Conservation (phyloP, 768 basidiomycete species). For the Termitomyces sp. region DNA sequence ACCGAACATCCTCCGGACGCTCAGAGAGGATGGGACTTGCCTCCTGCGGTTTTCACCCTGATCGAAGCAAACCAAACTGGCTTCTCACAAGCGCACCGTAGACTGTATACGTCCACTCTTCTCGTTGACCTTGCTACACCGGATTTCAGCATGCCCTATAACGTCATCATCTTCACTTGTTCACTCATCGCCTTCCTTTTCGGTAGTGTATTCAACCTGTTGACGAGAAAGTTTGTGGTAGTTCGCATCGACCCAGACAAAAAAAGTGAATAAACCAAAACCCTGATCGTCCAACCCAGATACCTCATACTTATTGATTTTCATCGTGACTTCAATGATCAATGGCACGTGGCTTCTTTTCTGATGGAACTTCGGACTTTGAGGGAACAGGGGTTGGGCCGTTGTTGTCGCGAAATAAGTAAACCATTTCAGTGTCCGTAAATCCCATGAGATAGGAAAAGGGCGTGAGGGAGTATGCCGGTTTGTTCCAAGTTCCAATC, state of each 20-base stretch:
- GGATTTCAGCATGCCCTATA: conserved; percentile 99
- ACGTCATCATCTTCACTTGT: conserved; percentile 95
- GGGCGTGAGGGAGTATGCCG: background rate
- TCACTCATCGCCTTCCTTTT: conserved; percentile 91
- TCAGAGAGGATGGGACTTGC: conserved; percentile 91
- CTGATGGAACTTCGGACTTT: conserved; percentile 12
- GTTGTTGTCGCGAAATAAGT: background rate
- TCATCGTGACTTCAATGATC: background rate
- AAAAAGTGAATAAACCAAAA: conserved; percentile 6
- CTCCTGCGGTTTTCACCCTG: conserved; percentile 73
- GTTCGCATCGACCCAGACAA: conserved; percentile 23
- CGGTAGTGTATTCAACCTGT: conserved; percentile 83
- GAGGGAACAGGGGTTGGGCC: conserved; percentile 1
- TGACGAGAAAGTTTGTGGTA: conserved; percentile 79
- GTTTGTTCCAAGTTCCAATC: background rate
- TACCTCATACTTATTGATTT: background rate
- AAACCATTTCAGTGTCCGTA: background rate
- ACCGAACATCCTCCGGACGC: conserved; percentile 97
- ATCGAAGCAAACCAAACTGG: conserved; percentile 17
- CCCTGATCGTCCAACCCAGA: background rate
- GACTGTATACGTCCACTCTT: conserved; percentile 77
- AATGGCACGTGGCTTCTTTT: conserved; percentile 6
- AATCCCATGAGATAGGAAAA: conserved; percentile 1
- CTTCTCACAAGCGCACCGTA: conserved; percentile 15
- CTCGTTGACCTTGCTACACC: conserved; percentile 96